Base-by-base conservation (phyloP, 164 flowering plant species). In the Platanus orientalis region DNA sequence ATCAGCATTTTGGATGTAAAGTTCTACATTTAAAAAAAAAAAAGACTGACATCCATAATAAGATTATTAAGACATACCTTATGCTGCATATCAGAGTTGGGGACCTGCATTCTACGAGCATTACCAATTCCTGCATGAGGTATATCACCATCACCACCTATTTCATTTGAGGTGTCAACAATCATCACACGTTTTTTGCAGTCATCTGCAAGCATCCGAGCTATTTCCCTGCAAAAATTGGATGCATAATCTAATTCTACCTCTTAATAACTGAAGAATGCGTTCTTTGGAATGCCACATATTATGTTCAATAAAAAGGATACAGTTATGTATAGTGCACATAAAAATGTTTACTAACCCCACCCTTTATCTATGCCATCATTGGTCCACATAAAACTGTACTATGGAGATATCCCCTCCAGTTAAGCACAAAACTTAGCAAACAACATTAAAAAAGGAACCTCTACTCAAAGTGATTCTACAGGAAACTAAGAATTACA, bases 61-160 rank as follows among this genome's bases (percentile, higher is more conserved):
- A 24, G 27, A 9, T 12, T 20, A 24, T 27, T 26, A 27, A 20
- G 16, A 29, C 70, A 61, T 57, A 90, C 97, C 96, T 88, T 80
- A 58, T 90, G 98, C 76, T 93, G 98, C 86, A 82, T 73, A 66
- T 90, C 94, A 45, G 85, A 66, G 67, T 79, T 67, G 7, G 94
- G 94, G 14, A 93, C 98, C 79, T 93, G 98, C 98, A 93, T 89
- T 60, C 98, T 76, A 0, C 97, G 85, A 67, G 98, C 96, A 73
- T 66, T 80, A 59, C 98, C 98, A 62, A 93, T 90, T 60, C 98
- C 98, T 32, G 82, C 83, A 81, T 88, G 98, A 63, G 98, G 98
- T 68, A 93, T 93, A 75, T 93, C 98, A 53, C 96, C 98, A 83
- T 93, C 97, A 28, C 98, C 97, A 70, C 98, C 98, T 44, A 93